Base-by-base conservation (phyloP, 1,139 yeast species). In the Yamadazyma buinensis region DNA sequence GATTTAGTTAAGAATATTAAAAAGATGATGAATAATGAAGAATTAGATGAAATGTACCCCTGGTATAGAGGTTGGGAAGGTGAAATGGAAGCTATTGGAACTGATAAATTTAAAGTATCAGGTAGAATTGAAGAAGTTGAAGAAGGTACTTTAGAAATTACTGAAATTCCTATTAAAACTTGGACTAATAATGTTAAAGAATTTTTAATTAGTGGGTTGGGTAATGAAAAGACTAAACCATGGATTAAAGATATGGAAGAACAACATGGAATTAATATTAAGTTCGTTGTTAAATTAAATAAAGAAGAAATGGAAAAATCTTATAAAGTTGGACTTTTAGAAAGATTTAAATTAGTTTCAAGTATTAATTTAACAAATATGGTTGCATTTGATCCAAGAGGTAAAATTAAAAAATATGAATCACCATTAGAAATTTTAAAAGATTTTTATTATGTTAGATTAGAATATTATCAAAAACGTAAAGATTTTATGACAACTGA, bases 21-120 rank as follows among this genome's bases (percentile, higher is more conserved):
- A 38, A 75, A 75, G 29, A 55, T 92, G 48, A 81, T 94, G 90
- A 68, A 71, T 21, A 85, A 80, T 9, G 84, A 86, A 47, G 84
- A 78, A 27, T 58, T 80, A 57, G 70, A 64, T 28, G 86, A 84
- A 29, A 80, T 94, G 90, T 57, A 62, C 3, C 99, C 99, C 0
- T 94, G 98, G 98, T 94, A 74, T 56, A 78, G 88, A 58, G 97
- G 97, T 13, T 94, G 97, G 97, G 80, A 78, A 30, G 99, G 99
- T 31, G 67, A 72, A 1, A 72, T 88, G 34, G 92, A 83, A 48
- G 70, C 74, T 44, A 59, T 73, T 27, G 80, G 75, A 7, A 63
- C 68, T 18, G 95, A 83, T 39, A 82, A 76, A 49, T 94, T 73
- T 59, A 77, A 80, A 47, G 76, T 87, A 41, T 75, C 73, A 43